Conservation (phyloP, 441 rosid genomes). For the Jatropha podagrica region DNA sequence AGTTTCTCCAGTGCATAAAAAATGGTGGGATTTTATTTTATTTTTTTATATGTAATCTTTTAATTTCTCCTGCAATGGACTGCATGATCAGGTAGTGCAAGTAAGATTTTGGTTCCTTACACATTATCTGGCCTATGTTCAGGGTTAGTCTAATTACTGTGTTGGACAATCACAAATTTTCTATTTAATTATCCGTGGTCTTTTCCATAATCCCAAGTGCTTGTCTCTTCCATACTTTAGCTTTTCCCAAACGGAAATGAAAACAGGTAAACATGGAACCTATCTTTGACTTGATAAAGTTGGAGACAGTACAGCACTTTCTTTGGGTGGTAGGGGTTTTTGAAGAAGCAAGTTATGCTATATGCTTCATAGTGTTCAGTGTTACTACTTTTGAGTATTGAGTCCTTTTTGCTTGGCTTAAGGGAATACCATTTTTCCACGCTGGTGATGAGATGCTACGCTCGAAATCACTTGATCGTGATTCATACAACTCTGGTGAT, state of each 20-base stretch:
- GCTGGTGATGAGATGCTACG: slow-evolving; percentile 96
- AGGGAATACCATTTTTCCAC: slow-evolving; percentile 98
- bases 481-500: slow-evolving; percentile 99
- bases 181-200: neutral
- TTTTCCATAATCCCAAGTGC: neutral
- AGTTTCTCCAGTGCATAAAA: no score
- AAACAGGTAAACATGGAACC: neutral
- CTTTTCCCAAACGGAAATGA: neutral
- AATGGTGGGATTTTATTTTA: no score
- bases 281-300: neutral
- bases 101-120: no score
- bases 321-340: neutral
- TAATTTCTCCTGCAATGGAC: no score
- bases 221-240: neutral
- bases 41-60: no score
- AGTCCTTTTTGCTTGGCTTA: slow-evolving; percentile 14
- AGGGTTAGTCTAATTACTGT: no score
- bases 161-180: neutral
- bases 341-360: neutral
- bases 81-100: no score
- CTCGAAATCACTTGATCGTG: slow-evolving; percentile 96
- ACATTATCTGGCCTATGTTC: no score
- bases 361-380: neutral
- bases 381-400: neutral
- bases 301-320: neutral